Conservation (phyloP, 129 eudicot species). For the Pittosporum tobira region DNA sequence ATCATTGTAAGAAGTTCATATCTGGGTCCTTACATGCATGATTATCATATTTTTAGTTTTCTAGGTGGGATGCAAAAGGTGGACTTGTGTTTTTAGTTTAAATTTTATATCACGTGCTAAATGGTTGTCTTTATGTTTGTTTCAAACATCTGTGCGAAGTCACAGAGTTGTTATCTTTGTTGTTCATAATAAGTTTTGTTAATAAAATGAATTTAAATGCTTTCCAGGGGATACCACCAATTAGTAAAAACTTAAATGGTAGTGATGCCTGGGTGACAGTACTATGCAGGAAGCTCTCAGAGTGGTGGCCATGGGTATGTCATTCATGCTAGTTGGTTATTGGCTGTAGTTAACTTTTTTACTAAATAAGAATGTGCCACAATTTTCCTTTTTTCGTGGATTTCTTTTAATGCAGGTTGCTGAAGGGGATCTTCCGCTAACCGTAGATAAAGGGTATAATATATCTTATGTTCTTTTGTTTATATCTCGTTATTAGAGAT, state of each 20-base stretch:
- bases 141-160: background rate
- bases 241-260: slow-evolving; percentile 32
- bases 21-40: no score
- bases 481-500: background rate
- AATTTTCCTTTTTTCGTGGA: background rate
- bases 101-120: no score
- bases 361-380: background rate
- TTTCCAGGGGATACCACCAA: slow-evolving; percentile 66
- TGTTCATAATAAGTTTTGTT: background rate
- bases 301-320: slow-evolving; percentile 98
- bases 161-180: background rate
- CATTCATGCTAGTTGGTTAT: background rate
- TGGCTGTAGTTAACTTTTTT: background rate
- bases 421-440: slow-evolving; percentile 69
- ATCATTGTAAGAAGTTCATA: no score
- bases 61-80: no score
- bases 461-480: background rate
- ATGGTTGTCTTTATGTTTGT: no score
- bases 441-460: slow-evolving; percentile 64
- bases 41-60: no score
- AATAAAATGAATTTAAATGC: no score
- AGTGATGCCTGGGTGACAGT: slow-evolving; percentile 61
- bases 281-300: slow-evolving; percentile 58
- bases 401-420: slow-evolving; percentile 55
- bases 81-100: background rate